Conservation (phyloP, 805 yeast species). For the Maudiozyma bulderi region DNA sequence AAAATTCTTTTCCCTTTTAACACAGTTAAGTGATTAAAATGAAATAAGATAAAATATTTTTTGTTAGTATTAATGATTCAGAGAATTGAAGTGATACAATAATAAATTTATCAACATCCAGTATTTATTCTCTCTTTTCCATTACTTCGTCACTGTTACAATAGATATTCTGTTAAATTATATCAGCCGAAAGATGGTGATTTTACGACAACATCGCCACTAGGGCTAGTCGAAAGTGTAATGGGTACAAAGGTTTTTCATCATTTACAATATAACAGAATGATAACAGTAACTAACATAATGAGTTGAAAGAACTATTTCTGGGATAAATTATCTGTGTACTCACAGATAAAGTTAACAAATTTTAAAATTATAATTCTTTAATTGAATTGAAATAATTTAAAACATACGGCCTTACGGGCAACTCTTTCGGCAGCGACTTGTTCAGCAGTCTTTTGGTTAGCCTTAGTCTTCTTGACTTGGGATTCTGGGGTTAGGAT, state of each 20-base stretch:
- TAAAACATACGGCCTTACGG: slow-evolving; percentile 66
- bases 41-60: neutral
- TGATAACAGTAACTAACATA: too few species aligned
- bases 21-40: neutral
- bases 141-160: neutral
- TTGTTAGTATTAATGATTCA: neutral
- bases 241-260: slow-evolving; percentile 44
- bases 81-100: neutral
- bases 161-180: neutral
- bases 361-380: neutral
- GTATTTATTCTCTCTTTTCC: too few species aligned
- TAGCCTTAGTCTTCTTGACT: slow-evolving; percentile 72
- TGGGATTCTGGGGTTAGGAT: slow-evolving; percentile 69
- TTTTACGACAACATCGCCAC: slow-evolving; percentile 58
- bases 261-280: slow-evolving; percentile 18
- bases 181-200: slow-evolving; percentile 75
- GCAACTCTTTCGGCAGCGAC: slow-evolving; percentile 73
- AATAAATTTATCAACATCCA: too few species aligned
- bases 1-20: neutral
- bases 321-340: neutral
- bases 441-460: slow-evolving; percentile 66
- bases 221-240: slow-evolving; percentile 49
- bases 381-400: neutral
- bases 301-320: too few species aligned
- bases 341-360: slow-evolving; percentile 1